Conservation (phyloP, 2,329 filamentous ascomycete species). For the Scytalidium sp. region DNA sequence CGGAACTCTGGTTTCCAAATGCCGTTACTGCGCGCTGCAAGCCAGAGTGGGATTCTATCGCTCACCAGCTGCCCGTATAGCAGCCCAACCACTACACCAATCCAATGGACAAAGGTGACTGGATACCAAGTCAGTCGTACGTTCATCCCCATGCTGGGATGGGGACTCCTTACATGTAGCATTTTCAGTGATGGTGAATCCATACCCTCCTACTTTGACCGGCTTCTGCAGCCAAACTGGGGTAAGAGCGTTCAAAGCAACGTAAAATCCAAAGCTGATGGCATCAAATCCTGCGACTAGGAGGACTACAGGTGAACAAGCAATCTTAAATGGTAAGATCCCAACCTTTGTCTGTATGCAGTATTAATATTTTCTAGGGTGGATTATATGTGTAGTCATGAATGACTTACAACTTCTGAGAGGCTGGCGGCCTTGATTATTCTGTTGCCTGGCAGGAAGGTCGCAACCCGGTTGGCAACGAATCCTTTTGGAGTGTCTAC, state of each 20-base stretch:
- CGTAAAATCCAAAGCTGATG: constrained; percentile 10
- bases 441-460: constrained; percentile 11
- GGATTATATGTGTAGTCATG: no score
- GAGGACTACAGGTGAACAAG: constrained; percentile 32
- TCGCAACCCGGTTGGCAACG: constrained; percentile 9
- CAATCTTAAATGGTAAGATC: constrained; percentile 20
- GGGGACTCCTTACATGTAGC: constrained; percentile 20
- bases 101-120: constrained; percentile 4
- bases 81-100: constrained; percentile 5
- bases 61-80: constrained; percentile 5
- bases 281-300: constrained; percentile 31
- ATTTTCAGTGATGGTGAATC: constrained; percentile 35
- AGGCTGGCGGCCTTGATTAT: constrained; percentile 5
- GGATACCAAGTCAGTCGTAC: neutral
- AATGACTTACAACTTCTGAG: no score
- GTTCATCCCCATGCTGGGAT: neutral
- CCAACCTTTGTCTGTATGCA: constrained; percentile 5
- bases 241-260: constrained; percentile 6
- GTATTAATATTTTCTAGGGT: no score
- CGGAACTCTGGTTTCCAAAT: constrained; percentile 38
- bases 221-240: constrained; percentile 33
- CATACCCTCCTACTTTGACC: constrained; percentile 33
- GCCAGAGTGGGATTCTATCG: constrained; percentile 7
- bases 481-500: no score
- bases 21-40: constrained; percentile 15